Evolutionary conservation across 1,139 yeast genomes (phyloP), one percentile per base, ranked within the genome.

Genomic region (Scheffersomyces quercinus): DNA sequence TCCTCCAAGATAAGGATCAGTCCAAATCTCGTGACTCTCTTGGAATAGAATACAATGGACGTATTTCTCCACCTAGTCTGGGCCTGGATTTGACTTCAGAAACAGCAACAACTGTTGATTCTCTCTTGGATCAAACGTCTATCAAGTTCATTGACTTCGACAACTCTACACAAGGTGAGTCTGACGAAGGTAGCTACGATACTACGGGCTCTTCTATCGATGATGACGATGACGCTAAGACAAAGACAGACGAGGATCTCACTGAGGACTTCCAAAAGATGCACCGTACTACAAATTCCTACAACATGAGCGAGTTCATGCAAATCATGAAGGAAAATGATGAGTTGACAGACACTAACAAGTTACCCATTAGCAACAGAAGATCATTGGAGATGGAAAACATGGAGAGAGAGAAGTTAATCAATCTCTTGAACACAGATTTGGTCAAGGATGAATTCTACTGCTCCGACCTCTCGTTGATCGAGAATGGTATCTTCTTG

Each of bases 401-500:
- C 11, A 37, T 47, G 28, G 67, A 62, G 40, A 52, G 61, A 13
- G 39, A 48, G 15, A 40, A 51, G 28, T 36, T 46, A 30, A 35
- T 28, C 4, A 26, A 39, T 11, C 37, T 42, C 14, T 41, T 51
- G 31, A 48, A 49, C 33, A 29, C 33, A 11, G 30, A 28, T 20
- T 14, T 28, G 13, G 38, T 20, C 9, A 16, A 34, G 4, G 31
- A 28, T 14, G 33, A 40, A 1, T 32, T 13, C 3, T 46, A 38
- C 38, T 20, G 32, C 13, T 45, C 49, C 5, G 34, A 43, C 31
- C 39, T 52, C 8, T 39, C 50, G 16, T 50, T 65, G 13, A 55
- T 68, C 35, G 71, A 59, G 40, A 68, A 65, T 43, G 60, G 56
- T 20, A 42, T 65, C 30, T 54, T 67, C 37, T 49, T 66, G 40